Percentiles rank a stretch among this genome's conserved stretches.
These are phyloP conservation scores for Perilla frutescens DNA, from an alignment of 257 asterid species.

Conservation along the genomic window DNA sequence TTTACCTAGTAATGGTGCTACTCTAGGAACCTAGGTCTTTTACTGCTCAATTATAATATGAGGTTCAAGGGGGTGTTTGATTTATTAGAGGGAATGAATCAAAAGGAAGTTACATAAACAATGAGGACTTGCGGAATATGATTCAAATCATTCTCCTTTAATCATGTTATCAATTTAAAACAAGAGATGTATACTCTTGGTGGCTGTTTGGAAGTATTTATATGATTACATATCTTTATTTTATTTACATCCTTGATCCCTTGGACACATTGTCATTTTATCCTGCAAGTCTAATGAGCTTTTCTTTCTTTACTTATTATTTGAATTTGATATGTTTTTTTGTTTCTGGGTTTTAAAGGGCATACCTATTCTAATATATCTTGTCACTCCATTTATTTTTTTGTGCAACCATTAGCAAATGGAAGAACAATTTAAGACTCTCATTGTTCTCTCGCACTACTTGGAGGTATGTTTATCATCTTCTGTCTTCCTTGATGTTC, in stretches of 20 bases:
- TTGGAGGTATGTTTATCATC: slow-evolving; percentile 67
- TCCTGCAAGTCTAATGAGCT: background rate
- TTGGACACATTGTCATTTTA: background rate
- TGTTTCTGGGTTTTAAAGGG: background rate
- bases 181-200: slow-evolving; percentile 6
- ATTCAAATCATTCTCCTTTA: background rate
- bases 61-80: background rate
- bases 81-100: background rate
- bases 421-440: slow-evolving; percentile 97
- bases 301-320: background rate
- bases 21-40: background rate
- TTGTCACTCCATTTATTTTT: background rate
- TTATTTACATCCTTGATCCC: background rate
- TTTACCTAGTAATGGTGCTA: background rate
- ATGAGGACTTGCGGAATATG: background rate
- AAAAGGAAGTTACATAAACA: background rate
- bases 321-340: background rate
- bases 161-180: background rate
- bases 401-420: slow-evolving; percentile 59
- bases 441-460: slow-evolving; percentile 84
- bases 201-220: slow-evolving; percentile 16
- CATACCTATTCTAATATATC: slow-evolving; percentile 29
- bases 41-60: background rate
- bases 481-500: background rate
- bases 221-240: background rate